Base-by-base conservation (phyloP, 176 grass and related monocot genomes). In the Oryza glumipatula region DNA sequence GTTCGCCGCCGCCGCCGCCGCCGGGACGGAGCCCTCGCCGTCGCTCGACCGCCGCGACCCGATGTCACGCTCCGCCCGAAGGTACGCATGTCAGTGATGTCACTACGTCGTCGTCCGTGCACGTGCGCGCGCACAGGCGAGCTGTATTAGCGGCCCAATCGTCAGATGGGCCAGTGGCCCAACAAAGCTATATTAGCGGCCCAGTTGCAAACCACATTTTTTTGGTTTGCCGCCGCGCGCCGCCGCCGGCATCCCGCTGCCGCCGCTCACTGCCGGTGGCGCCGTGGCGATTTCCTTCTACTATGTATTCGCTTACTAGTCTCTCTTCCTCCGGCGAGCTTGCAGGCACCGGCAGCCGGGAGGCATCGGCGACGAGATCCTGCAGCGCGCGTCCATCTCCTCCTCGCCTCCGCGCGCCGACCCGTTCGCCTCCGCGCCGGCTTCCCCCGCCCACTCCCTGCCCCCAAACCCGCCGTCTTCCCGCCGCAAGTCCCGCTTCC, bases 401-500 rank as follows among this genome's bases (percentile, higher is more conserved):
- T 86, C 83, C 14, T 84, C 86, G 10, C 89, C 83, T 23, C 48
- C 78, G 56, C 78, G 82, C 41, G 24, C 79, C 64, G 86, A 83
- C 7, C 10, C 73, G 28, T 66, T 70, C 43, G 1, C 21, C 64
- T 83, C 84, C 39, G 67, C 56, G 15, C 72, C 84, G 0, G 11
- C 84, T 0, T 73, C 85, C 4, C 78, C 79, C 11, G 45, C 83
- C 17, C 39, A 82, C 22, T 74, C 78, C 16, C 89, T 92, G 36
- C 89, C 87, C 7, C 87, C 89, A n/a, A 92, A 92, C 16, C 88
- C 87, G 74, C 88, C 75, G 33, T 88, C 80, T 5, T 47, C 86
- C 22, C 92, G 70, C 54, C 89, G 84, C 65, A 94, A 89, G 63
- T 94, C 87, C 64, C 89, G 92, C 84, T 94, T 94, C 92, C 92